These are phyloP conservation scores for Rhizomucor miehei DNA, from an alignment of 371 early-diverging fungal species.

Conservation along the genomic window DNA sequence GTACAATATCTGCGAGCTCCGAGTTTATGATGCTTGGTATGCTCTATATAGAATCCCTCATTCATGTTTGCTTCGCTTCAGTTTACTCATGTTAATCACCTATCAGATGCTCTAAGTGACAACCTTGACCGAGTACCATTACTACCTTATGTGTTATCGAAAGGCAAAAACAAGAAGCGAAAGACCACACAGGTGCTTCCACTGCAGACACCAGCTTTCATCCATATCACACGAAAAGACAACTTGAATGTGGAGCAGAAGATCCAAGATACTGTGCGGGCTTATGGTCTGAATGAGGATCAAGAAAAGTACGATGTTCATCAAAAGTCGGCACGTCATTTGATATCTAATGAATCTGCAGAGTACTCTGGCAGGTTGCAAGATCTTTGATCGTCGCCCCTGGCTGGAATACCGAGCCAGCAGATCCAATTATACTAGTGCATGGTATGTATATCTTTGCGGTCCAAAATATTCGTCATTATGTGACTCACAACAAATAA, in stretches of 20 bases:
- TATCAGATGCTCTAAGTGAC: conserved; percentile 47
- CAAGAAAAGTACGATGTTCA: conserved; percentile 53
- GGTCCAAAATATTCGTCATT: neutral
- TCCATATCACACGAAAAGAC: conserved; percentile 40
- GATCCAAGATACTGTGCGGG: conserved; percentile 29
- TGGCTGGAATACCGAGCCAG: conserved; percentile 39
- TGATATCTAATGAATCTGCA: neutral
- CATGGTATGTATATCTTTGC: conserved; percentile 35
- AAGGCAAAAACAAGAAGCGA: conserved; percentile 17
- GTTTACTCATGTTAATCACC: too few species aligned
- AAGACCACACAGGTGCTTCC: conserved; percentile 5
- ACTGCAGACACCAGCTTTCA: conserved; percentile 19
- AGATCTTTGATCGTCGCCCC: conserved; percentile 49
- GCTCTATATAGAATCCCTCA: too few species aligned
- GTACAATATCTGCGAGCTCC: conserved; percentile 62
- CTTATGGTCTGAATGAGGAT: conserved; percentile 60
- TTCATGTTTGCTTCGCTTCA: too few species aligned
- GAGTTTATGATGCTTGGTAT: conserved; percentile 74
- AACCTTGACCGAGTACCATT: conserved; percentile 45
- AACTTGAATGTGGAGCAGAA: conserved; percentile 41
- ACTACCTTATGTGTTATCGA: conserved; percentile 29
- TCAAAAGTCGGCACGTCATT: conserved; percentile 15
- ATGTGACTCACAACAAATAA: neutral
- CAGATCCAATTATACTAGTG: conserved; percentile 42
- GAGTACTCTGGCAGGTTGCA: conserved; percentile 58